A percentile compares a stretch with the other conserved stretches of the same genome.
Evolutionary conservation across 768 basidiomycete species (phyloP).

Genomic region (Mycena latifolia): DNA sequence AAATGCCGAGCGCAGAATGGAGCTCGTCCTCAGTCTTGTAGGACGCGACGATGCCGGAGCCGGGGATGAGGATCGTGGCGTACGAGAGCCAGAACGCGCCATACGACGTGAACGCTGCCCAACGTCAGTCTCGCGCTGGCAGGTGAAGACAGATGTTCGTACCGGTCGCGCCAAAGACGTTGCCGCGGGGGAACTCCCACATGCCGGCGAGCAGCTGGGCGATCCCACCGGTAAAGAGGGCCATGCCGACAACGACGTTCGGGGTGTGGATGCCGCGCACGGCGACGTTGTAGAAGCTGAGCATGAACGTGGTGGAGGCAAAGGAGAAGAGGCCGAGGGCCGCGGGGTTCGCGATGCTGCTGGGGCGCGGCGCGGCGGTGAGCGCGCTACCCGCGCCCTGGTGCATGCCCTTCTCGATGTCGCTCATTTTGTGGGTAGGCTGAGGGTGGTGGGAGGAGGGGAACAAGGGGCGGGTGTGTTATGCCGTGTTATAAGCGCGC

Average conservation of each 20-base stretch:
- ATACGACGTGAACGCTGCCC: constrained; percentile 81
- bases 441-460: background rate
- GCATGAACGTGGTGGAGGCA: constrained; percentile 85
- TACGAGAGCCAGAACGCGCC: constrained; percentile 94
- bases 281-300: constrained; percentile 79
- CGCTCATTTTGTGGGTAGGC: constrained; percentile 15
- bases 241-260: constrained; percentile 89
- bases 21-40: constrained; percentile 58
- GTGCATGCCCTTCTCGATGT: constrained; percentile 29
- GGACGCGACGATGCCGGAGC: constrained; percentile 69
- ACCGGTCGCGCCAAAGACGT: constrained; percentile 82
- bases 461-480: background rate
- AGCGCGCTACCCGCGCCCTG: constrained; percentile 4
- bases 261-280: constrained; percentile 66
- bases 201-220: constrained; percentile 90
- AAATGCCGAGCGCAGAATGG: constrained; percentile 74
- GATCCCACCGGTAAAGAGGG: constrained; percentile 86
- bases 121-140: too few relatives aligned
- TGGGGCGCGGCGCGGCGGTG: constrained; percentile 10
- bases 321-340: constrained; percentile 84
- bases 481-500: too few relatives aligned
- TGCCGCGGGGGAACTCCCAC: constrained; percentile 85
- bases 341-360: constrained; percentile 69
- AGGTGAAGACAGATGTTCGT: constrained; percentile 55
- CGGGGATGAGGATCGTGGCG: constrained; percentile 78